phyloP scores from a whole-genome alignment of 2,329 filamentous ascomycete genomes.

The Rhinocladiella mackenziei region DNA sequence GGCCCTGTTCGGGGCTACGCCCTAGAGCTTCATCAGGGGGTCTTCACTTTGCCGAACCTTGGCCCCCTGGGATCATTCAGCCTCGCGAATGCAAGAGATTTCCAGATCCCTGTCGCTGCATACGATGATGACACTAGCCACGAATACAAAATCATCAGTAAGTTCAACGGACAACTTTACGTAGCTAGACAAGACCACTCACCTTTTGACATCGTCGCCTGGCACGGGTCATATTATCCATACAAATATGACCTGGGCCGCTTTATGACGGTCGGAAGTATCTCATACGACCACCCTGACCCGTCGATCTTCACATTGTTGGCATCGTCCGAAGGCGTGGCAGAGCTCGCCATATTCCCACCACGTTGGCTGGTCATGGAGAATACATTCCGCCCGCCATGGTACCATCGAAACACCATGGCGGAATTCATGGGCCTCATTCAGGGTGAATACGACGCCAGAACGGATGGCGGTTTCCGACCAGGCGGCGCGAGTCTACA shows the following conservation, averaged over 20 bases:
- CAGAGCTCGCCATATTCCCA: conserved; percentile 40
- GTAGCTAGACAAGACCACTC: conserved; percentile 58
- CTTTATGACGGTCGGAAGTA: conserved; percentile 39
- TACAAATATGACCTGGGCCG: conserved; percentile 42
- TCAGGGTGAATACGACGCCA: no score
- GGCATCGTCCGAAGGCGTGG: conserved; percentile 35
- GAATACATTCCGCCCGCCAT: conserved; percentile 41
- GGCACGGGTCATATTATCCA: conserved; percentile 61
- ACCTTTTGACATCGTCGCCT: conserved; percentile 67
- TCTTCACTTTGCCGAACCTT: conserved; percentile 62
- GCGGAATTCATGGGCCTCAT: conserved; percentile 39
- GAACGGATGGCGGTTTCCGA: no score
- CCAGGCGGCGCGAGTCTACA: no score
- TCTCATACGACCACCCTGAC: conserved; percentile 40
- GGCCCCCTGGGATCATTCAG: conserved; percentile 64
- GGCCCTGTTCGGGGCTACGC: conserved; percentile 63
- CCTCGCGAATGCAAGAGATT: conserved; percentile 62
- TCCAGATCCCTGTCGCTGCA: conserved; percentile 57
- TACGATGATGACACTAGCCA: conserved; percentile 52
- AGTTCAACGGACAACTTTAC: conserved; percentile 61
- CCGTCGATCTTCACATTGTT: conserved; percentile 42
- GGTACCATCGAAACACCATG: conserved; percentile 41
- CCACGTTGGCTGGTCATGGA: conserved; percentile 37
- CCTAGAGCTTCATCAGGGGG: conserved; percentile 61
- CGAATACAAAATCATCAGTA: conserved; percentile 53